These are phyloP conservation scores for Wickerhamomyces bisporus DNA, from an alignment of 805 yeast genomes.

Conservation along the genomic window DNA sequence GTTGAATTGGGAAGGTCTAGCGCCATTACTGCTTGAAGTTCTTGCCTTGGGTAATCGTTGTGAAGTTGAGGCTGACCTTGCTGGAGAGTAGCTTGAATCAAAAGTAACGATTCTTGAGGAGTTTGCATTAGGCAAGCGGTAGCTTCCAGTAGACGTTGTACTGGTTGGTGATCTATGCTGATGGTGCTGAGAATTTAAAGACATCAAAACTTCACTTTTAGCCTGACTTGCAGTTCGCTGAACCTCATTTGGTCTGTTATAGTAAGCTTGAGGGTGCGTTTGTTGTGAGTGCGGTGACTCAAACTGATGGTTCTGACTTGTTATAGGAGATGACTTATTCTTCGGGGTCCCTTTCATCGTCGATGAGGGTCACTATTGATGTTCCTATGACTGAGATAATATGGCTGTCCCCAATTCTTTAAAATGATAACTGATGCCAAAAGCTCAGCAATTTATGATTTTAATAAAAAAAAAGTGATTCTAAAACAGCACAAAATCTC, in stretches of 20 bases:
- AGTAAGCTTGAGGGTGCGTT: neutral
- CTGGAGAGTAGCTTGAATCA: conserved; percentile 20
- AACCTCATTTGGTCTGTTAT: neutral
- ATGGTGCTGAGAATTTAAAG: neutral
- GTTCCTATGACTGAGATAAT: no score
- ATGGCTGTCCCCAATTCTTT: no score
- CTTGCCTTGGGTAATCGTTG: conserved; percentile 16
- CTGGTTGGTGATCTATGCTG: conserved; percentile 10
- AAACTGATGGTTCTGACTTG: neutral
- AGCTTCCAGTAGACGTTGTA: conserved; percentile 7
- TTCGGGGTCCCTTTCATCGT: neutral
- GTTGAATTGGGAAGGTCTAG: conserved; percentile 21
- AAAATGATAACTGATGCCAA: no score
- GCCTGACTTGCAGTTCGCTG: neutral
- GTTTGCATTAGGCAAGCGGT: conserved; percentile 15
- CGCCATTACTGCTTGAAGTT: conserved; percentile 12
- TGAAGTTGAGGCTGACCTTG: conserved; percentile 21
- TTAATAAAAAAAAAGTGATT: no score
- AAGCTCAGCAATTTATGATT: no score
- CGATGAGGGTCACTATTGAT: no score
- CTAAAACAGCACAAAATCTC: no score
- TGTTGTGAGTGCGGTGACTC: neutral
- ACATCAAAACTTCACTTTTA: neutral
- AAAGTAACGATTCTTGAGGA: conserved; percentile 16
- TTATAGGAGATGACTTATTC: neutral